Evolutionary conservation across 2,329 filamentous ascomycete genomes (phyloP).

Genomic region (Aspergillus intermedius): DNA sequence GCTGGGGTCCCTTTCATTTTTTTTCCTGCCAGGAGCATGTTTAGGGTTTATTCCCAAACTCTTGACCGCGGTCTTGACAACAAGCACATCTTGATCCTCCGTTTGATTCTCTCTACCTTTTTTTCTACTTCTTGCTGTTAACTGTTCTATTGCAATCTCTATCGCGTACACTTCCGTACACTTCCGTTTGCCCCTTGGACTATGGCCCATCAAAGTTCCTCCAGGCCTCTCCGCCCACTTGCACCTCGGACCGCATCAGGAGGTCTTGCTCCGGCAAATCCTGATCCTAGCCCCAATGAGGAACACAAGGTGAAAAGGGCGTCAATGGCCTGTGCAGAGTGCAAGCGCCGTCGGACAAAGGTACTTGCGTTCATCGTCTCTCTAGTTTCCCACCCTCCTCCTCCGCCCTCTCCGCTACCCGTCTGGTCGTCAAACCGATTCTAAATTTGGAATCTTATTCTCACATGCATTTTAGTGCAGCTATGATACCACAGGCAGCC

Average conservation of each 20-base stretch:
- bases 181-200: slow-evolving; percentile 1
- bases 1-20: background rate
- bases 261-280: slow-evolving; percentile 2
- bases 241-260: slow-evolving; percentile 22
- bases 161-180: background rate
- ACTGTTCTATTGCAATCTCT: background rate
- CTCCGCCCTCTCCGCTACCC: background rate
- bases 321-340: slow-evolving; percentile 32
- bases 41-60: slow-evolving; percentile 1
- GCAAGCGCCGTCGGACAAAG: slow-evolving; percentile 32
- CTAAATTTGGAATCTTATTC: background rate
- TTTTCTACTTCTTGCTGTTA: background rate
- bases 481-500: slow-evolving; percentile 16
- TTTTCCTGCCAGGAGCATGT: slow-evolving; percentile 8
- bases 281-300: slow-evolving; percentile 12
- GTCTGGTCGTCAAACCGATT: slow-evolving; percentile 5
- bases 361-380: slow-evolving; percentile 14
- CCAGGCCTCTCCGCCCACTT: slow-evolving; percentile 23
- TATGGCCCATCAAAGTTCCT: slow-evolving; percentile 23
- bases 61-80: background rate
- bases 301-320: slow-evolving; percentile 29
- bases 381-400: background rate
- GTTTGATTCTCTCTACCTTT: background rate
- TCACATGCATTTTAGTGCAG: slow-evolving; percentile 21
- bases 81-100: background rate